These are phyloP conservation scores for Lachnellula arida DNA, from an alignment of 2,329 filamentous ascomycete genomes.

Conservation along the genomic window DNA sequence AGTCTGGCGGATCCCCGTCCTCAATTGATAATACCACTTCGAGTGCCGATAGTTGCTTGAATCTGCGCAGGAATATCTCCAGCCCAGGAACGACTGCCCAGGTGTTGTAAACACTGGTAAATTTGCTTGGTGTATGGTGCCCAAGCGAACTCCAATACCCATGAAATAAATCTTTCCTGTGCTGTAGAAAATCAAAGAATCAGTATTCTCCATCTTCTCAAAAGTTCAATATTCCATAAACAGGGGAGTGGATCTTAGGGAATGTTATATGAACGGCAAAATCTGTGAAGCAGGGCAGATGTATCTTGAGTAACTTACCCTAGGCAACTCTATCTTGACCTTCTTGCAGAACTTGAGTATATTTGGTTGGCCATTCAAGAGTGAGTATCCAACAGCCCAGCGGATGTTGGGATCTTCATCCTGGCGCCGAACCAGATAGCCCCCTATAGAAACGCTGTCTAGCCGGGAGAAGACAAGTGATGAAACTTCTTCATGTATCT, in stretches of 20 bases:
- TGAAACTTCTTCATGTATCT: constrained; percentile 9
- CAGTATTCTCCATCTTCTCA: too few species aligned
- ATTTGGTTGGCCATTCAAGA: constrained; percentile 5
- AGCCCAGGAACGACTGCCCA: constrained; percentile 14
- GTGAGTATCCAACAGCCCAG: constrained; percentile 10
- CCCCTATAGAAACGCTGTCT: constrained; percentile 10
- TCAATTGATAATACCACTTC: constrained; percentile 10
- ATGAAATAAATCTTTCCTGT: constrained; percentile 1
- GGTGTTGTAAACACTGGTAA: neutral
- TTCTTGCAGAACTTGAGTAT: constrained; percentile 4
- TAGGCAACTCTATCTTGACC: constrained; percentile 10
- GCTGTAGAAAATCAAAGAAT: neutral
- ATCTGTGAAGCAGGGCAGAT: neutral
- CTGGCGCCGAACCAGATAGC: constrained; percentile 11
- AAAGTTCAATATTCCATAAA: too few species aligned
- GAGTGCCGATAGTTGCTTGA: constrained; percentile 1
- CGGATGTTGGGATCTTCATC: constrained; percentile 12
- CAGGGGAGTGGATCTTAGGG: neutral
- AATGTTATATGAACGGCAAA: neutral
- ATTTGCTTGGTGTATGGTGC: neutral
- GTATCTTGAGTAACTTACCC: neutral
- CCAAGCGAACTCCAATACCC: constrained; percentile 1
- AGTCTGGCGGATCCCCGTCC: constrained; percentile 7
- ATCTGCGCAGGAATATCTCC: constrained; percentile 6
- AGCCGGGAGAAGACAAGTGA: constrained; percentile 13